A percentile compares a stretch with the other conserved stretches of the same genome.
Evolutionary conservation across 164 flowering plant species (phyloP).

Genomic region (Umbellularia californica): DNA sequence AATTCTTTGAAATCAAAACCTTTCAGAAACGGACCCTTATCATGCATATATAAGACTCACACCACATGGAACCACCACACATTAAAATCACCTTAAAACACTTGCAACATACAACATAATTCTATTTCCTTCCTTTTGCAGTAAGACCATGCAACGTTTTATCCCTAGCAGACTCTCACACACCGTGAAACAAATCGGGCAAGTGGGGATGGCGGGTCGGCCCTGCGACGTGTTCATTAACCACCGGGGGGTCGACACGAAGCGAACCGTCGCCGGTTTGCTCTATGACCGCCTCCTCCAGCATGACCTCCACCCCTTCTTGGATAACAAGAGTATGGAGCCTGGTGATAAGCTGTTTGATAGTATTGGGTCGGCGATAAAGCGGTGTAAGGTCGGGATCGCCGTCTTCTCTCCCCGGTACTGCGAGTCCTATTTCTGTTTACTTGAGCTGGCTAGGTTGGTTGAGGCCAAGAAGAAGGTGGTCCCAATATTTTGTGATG

Average conservation of each 20-base stretch:
- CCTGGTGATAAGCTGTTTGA: conserved; percentile 60
- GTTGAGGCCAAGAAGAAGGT: conserved; percentile 53
- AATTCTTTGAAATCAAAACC: neutral
- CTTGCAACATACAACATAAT: neutral
- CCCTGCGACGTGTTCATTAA: conserved; percentile 60
- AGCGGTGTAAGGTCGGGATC: conserved; percentile 37
- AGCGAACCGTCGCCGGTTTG: conserved; percentile 46
- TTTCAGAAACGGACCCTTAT: neutral
- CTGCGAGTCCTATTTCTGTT: conserved; percentile 62
- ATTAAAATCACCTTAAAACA: neutral
- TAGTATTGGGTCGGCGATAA: conserved; percentile 38
- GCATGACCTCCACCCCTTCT: conserved; percentile 33
- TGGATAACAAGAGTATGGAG: conserved; percentile 60
- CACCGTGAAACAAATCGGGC: neutral
- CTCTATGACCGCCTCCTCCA: conserved; percentile 31
- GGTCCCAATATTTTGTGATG: conserved; percentile 57
- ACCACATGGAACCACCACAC: neutral
- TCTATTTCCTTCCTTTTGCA: no score
- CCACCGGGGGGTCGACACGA: conserved; percentile 62
- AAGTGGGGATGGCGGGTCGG: neutral
- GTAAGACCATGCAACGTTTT: neutral
- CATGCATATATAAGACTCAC: neutral
- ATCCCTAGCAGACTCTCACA: neutral
- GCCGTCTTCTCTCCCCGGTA: conserved; percentile 62
- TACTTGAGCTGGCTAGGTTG: conserved; percentile 52